Conservation (phyloP, 176 grass and related monocot genomes). For the Aegilops longissima region DNA sequence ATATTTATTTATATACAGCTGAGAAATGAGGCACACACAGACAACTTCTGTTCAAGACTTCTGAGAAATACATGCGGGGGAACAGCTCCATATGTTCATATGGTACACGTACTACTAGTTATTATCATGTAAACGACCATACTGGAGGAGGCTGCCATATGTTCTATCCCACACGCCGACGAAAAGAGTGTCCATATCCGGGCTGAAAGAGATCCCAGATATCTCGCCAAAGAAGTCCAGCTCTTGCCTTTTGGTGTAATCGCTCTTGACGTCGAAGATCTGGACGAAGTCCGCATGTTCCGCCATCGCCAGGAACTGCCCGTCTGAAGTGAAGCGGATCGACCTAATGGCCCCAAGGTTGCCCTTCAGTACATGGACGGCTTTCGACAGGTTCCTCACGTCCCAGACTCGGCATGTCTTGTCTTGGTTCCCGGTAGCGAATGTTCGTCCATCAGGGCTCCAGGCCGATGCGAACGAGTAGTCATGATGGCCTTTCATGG, state of each 20-base stretch:
- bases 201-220: slow-evolving; percentile 74
- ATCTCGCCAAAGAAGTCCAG: slow-evolving; percentile 95
- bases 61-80: neutral
- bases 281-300: slow-evolving; percentile 88
- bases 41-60: too few relatives aligned
- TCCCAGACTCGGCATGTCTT: slow-evolving; percentile 91
- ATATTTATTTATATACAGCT: neutral
- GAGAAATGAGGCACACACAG: neutral
- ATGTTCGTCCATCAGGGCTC: slow-evolving; percentile 72
- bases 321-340: slow-evolving; percentile 73
- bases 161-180: slow-evolving; percentile 74
- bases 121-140: slow-evolving; percentile 36
- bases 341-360: slow-evolving; percentile 84
- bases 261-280: slow-evolving; percentile 54
- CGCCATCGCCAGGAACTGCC: slow-evolving; percentile 82
- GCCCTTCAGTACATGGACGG: slow-evolving; percentile 58
- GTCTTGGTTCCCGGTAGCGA: slow-evolving; percentile 97
- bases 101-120: neutral
- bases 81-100: too few relatives aligned
- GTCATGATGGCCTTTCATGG: slow-evolving; percentile 65
- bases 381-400: slow-evolving; percentile 61
- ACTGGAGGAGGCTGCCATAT: slow-evolving; percentile 76
- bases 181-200: slow-evolving; percentile 66
- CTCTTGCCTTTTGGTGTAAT: slow-evolving; percentile 71
- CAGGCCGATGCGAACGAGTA: slow-evolving; percentile 88